phyloP scores from a whole-genome alignment of 2,329 filamentous ascomycete genomes.

The Fusarium lyarnte region DNA sequence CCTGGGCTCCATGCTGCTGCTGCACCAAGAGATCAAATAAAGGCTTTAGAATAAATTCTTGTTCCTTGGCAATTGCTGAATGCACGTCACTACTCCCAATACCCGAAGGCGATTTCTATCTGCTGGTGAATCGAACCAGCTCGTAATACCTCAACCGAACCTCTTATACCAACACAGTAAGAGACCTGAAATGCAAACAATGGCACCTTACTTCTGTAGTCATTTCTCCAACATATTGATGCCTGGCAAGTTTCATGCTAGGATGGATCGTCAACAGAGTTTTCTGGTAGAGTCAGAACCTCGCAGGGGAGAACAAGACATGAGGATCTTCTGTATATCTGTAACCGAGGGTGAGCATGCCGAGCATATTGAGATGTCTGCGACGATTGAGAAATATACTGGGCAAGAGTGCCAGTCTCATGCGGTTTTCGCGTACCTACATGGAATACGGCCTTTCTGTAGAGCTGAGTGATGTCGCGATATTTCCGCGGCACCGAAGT shows the following conservation, averaged over 20 bases:
- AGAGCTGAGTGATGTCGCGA: not conserved
- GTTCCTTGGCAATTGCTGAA: not conserved
- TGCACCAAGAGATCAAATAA: not conserved
- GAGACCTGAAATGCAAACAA: not conserved
- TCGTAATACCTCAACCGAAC: not conserved
- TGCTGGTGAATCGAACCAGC: not conserved
- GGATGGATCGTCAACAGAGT: accelerated
- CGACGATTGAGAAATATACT: accelerated
- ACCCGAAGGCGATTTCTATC: not conserved
- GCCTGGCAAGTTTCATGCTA: not conserved
- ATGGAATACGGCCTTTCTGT: too few relatives aligned
- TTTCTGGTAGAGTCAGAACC: not conserved
- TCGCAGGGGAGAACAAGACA: accelerated
- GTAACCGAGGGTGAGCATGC: not conserved
- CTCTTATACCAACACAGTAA: accelerated
- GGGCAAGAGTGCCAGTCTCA: not conserved
- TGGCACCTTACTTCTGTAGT: not conserved
- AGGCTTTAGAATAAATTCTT: accelerated
- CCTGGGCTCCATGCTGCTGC: not conserved
- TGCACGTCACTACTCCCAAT: accelerated
- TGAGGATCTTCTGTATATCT: accelerated
- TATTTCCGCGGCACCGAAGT: too few relatives aligned
- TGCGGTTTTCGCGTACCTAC: accelerated
- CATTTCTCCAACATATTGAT: too few relatives aligned
- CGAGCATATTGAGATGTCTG: accelerated